These are phyloP conservation scores for Claviceps maximensis DNA, from an alignment of 2,329 filamentous ascomycete species.

Conservation along the genomic window DNA sequence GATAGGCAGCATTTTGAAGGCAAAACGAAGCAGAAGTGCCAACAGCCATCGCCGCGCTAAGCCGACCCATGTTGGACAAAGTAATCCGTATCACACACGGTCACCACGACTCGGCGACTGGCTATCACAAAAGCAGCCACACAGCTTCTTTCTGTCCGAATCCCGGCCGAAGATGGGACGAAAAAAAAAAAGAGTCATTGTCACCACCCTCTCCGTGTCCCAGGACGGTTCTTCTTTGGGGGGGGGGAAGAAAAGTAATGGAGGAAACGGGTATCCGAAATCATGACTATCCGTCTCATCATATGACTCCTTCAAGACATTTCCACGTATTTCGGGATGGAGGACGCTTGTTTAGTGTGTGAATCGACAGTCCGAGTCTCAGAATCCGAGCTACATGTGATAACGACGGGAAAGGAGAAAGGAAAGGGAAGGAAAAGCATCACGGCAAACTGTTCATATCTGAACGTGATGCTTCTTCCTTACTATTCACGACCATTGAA, in stretches of 20 bases:
- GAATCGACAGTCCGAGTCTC: background rate
- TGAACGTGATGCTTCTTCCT: background rate
- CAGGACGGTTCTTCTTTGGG: too few species aligned
- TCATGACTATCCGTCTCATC: too few species aligned
- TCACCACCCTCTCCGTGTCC: too few species aligned
- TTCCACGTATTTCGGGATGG: background rate
- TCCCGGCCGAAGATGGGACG: too few species aligned
- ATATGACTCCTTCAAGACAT: background rate
- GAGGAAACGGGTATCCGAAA: too few species aligned
- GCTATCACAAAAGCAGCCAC: background rate
- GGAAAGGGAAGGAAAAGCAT: too few species aligned
- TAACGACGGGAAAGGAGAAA: background rate
- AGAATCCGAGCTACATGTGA: background rate
- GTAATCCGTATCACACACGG: background rate
- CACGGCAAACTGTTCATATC: background rate
- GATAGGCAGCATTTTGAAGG: background rate
- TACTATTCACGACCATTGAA: background rate
- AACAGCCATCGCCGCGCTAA: background rate
- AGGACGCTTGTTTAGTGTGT: background rate
- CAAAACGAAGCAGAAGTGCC: background rate
- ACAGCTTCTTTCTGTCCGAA: too few species aligned
- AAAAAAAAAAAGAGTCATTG: too few species aligned
- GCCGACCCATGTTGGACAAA: background rate
- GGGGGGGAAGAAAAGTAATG: too few species aligned
- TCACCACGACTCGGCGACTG: background rate